phyloP scores from a whole-genome alignment of 73 alveolate species.

The Paramecium pentaurelia region DNA sequence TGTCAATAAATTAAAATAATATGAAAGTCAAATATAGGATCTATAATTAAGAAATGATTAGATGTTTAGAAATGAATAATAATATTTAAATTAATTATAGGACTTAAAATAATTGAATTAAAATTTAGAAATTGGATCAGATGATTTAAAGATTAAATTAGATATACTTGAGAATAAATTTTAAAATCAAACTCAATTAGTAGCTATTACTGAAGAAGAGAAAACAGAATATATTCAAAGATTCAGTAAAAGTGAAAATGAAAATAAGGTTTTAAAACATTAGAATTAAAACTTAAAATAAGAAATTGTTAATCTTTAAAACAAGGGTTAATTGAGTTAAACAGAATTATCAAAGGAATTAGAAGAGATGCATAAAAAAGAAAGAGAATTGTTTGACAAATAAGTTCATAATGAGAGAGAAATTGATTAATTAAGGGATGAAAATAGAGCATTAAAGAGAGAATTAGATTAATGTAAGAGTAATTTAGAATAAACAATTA shows the following conservation, averaged over 20 bases:
- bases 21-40: slow-evolving; percentile 33
- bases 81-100: neutral
- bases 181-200: neutral
- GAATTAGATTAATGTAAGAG: slow-evolving; percentile 33
- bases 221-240: slow-evolving; percentile 5
- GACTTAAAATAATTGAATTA: neutral
- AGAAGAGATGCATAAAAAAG: neutral
- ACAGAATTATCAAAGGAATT: neutral
- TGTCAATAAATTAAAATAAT: neutral
- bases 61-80: neutral
- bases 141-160: neutral
- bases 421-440: slow-evolving; percentile 19
- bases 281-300: neutral
- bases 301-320: neutral
- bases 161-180: neutral
- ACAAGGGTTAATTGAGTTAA: neutral
- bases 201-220: neutral
- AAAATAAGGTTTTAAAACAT: slow-evolving; percentile 19
- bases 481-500: slow-evolving; percentile 43
- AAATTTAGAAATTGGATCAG: neutral
- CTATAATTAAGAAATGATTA: neutral
- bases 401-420: slow-evolving; percentile 32
- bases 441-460: neutral
- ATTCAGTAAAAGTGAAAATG: slow-evolving; percentile 25
- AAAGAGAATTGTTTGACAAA: slow-evolving; percentile 16